These are phyloP conservation scores for Hypoxylon sp. DNA, from an alignment of 2,329 filamentous ascomycete genomes.

Conservation along the genomic window DNA sequence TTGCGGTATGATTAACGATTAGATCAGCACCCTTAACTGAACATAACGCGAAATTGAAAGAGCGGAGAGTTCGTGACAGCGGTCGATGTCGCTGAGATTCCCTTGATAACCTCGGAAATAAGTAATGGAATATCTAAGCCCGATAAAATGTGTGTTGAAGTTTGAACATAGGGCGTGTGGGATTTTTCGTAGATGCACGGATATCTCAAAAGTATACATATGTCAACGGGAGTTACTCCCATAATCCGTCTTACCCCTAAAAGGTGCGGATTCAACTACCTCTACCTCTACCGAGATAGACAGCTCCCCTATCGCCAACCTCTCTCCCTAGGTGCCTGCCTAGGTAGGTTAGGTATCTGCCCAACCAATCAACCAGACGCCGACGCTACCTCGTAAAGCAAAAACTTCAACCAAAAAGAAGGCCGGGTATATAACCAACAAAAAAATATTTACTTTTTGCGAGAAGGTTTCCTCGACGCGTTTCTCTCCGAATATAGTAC, in stretches of 20 bases:
- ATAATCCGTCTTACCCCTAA: slow-evolving; percentile 33
- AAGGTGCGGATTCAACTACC: slow-evolving; percentile 18
- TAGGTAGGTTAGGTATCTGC: slow-evolving; percentile 1
- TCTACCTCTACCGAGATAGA: too few relatives aligned
- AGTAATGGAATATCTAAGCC: too few relatives aligned
- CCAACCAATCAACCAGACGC: slow-evolving; percentile 21
- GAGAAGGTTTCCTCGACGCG: neutral
- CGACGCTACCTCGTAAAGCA: slow-evolving; percentile 28
- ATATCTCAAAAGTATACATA: neutral
- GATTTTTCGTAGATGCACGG: neutral
- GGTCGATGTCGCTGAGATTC: too few relatives aligned
- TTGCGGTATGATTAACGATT: too few relatives aligned
- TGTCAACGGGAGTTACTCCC: neutral
- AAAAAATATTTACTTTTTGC: slow-evolving; percentile 11
- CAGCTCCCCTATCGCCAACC: slow-evolving; percentile 1
- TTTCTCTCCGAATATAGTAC: too few relatives aligned
- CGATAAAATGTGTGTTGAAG: neutral
- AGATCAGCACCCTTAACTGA: too few relatives aligned
- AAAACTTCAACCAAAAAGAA: slow-evolving; percentile 7
- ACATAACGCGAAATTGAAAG: too few relatives aligned
- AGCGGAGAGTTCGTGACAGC: too few relatives aligned
- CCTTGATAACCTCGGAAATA: too few relatives aligned
- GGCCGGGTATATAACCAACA: neutral
- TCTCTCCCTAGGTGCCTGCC: slow-evolving; percentile 8
- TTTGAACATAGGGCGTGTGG: neutral